Evolutionary conservation across 1,284 basidiomycete species (phyloP), one percentile per base, ranked within the genome.

Genomic region (Malassezia dermatis): DNA sequence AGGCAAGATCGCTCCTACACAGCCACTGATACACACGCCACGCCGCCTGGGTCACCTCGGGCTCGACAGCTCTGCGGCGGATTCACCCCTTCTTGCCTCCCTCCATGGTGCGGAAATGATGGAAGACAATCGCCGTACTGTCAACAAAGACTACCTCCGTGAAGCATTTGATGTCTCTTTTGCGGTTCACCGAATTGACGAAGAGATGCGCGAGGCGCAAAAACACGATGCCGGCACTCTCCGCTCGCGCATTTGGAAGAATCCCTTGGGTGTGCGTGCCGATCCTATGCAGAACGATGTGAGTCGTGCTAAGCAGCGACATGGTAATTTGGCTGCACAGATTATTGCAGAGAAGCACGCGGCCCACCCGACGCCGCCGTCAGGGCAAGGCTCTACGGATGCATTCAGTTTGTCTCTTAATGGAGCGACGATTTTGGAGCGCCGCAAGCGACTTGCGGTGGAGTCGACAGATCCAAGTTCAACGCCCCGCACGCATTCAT

Each of bases 161-260:
- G 94, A 98, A 75, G 93, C 94, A 1, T 98, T 99, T 75, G 94
- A 99, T 74, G 86, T 99, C 65, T 95, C 94, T 0, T 98, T 98
- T 75, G 94, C 94, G 11, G 93, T 98, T 0, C 94, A 98, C 76
- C 84, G 94, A 19, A 95, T 95, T 89, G 93, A 96, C 74, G 94
- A 99, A 76, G 94, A 99, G 24, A 77, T 90, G 89, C 23, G 86
- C 86, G 31, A 48, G 26, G 23, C 46, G 8, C 27, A 48, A 39
- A 31, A 32, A 19, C 31, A 27, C 26, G 15, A 26, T 8, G 8
- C 12, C 3, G 24, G 21, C 24, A 26, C 46, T 8, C 2, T 21
- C 4, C 37, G 37, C 19, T 39, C 37, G 37, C 37, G 15, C n/a
- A 39, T 19, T 4, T 39, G 37, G 37, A 19, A 19, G 8, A 21